Evolutionary conservation across 2,329 filamentous ascomycete genomes (phyloP).

Genomic region (Hypoxylon sp.): DNA sequence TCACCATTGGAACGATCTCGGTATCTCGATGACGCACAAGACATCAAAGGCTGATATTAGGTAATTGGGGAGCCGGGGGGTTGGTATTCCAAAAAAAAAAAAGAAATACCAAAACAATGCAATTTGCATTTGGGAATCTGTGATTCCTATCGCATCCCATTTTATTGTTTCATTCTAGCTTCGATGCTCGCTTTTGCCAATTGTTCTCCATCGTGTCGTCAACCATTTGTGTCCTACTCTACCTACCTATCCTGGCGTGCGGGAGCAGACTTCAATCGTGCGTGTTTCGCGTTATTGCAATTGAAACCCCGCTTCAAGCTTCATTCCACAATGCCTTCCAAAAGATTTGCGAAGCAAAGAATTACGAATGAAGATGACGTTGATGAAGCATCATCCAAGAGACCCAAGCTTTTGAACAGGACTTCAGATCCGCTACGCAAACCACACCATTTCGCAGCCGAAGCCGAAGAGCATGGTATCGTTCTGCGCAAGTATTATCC

Average conservation of each 20-base stretch:
- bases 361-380: constrained; percentile 40
- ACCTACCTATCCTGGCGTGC: neutral
- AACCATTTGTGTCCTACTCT: neutral
- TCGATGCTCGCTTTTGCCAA: neutral
- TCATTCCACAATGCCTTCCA: constrained; percentile 50
- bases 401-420: constrained; percentile 45
- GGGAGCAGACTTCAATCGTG: neutral
- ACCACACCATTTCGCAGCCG: constrained; percentile 64
- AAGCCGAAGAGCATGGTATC: constrained; percentile 71
- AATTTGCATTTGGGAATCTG: neutral
- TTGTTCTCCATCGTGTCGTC: neutral
- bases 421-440: constrained; percentile 57
- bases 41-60: constrained; percentile 32
- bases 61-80: neutral
- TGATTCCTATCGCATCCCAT: neutral
- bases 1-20: constrained; percentile 37
- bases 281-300: neutral
- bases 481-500: constrained; percentile 85
- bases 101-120: constrained; percentile 4
- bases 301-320: neutral
- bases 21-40: constrained; percentile 47
- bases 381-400: constrained; percentile 51
- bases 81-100: constrained; percentile 16
- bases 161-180: neutral
- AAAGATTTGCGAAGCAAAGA: constrained; percentile 51